phyloP scores from a whole-genome alignment of 148 eudicot species.

The Silene latifolia region DNA sequence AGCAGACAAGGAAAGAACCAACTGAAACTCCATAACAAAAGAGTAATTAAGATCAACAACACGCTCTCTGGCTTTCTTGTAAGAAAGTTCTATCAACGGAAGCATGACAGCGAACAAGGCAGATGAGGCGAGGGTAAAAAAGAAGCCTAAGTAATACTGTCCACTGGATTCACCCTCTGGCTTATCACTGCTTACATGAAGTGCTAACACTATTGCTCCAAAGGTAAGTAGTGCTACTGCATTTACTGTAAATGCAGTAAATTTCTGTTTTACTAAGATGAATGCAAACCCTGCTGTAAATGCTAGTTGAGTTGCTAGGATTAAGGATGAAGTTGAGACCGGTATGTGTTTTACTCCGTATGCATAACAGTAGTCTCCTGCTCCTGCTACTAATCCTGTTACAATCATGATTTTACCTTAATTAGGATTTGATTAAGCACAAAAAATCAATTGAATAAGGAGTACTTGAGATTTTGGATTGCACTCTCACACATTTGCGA shows the following conservation, averaged over 20 bases:
- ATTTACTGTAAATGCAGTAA: conserved; percentile 52
- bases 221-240: conserved; percentile 53
- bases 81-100: conserved; percentile 55
- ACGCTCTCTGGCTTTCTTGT: conserved; percentile 37
- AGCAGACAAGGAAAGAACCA: conserved; percentile 48
- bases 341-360: conserved; percentile 54
- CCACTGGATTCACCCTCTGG: conserved; percentile 34
- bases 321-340: conserved; percentile 58
- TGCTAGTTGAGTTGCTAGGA: conserved; percentile 59
- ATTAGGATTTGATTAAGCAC: no score
- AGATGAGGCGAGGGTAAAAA: conserved; percentile 46
- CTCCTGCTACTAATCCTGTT: conserved; percentile 46
- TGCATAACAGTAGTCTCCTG: conserved; percentile 52
- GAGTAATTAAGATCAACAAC: conserved; percentile 29
- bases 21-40: conserved; percentile 67
- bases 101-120: conserved; percentile 47
- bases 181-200: conserved; percentile 48
- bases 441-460: no score
- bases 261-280: conserved; percentile 49
- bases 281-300: conserved; percentile 57
- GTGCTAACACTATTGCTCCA: conserved; percentile 54
- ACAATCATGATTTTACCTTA: background rate
- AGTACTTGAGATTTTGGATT: no score
- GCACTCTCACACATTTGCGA: no score
- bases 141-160: conserved; percentile 45